These are phyloP conservation scores for Lathyrus aphaca DNA, from an alignment of 306 rosid species.

Conservation along the genomic window DNA sequence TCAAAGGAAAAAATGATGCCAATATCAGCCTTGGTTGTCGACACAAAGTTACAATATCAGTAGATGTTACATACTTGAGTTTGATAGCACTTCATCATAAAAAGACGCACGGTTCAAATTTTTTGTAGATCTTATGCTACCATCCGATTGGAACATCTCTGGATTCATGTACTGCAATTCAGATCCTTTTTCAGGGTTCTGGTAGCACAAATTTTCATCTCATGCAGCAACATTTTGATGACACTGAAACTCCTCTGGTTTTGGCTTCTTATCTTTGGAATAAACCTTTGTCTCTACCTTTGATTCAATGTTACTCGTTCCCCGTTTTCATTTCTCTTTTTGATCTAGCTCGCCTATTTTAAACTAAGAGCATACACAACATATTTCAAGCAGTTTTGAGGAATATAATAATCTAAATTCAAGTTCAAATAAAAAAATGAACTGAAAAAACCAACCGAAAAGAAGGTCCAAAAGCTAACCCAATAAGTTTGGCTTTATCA, in stretches of 20 bases:
- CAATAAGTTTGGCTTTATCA: no score
- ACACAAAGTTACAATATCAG: not conserved
- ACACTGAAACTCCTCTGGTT: constrained; percentile 64
- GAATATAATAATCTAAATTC: no score
- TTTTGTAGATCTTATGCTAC: constrained; percentile 37
- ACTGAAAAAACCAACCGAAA: no score
- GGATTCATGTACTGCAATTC: constrained; percentile 73
- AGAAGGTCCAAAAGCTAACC: no score
- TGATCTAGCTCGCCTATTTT: constrained; percentile 93
- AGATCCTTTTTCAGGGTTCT: constrained; percentile 60
- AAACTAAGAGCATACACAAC: no score
- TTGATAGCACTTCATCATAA: constrained; percentile 72
- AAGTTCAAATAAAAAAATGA: no score
- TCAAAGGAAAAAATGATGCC: not conserved
- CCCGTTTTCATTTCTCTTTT: constrained; percentile 78
- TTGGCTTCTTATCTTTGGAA: constrained; percentile 85
- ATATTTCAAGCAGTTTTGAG: no score
- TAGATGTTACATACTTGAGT: constrained; percentile 56
- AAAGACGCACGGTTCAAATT: constrained; percentile 51
- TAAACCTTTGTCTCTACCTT: constrained; percentile 86
- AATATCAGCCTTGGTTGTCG: constrained; percentile 21
- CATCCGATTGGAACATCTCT: constrained; percentile 48
- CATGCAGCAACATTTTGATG: constrained; percentile 51
- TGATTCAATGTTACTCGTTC: constrained; percentile 64
- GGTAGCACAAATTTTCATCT: constrained; percentile 73